phyloP scores from a whole-genome alignment of 1,139 yeast species.

The Lodderomyces jiufengensis region DNA sequence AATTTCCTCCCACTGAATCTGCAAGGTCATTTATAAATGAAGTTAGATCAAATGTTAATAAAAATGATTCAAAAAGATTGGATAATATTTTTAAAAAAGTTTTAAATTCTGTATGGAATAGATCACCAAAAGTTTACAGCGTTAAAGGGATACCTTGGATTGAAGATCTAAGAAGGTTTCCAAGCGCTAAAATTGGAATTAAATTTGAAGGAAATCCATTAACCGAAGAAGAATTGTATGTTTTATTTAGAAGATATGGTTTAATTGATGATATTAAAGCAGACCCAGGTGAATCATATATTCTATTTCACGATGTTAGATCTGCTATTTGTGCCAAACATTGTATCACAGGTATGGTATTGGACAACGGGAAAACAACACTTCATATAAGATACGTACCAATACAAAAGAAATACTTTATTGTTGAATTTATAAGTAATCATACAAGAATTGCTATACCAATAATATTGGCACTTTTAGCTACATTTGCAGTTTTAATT shows the following conservation, averaged over 20 bases:
- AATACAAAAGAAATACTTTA: constrained; percentile 44
- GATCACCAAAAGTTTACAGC: constrained; percentile 50
- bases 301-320: constrained; percentile 50
- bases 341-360: constrained; percentile 75
- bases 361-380: constrained; percentile 51
- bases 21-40: constrained; percentile 48
- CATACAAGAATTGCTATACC: constrained; percentile 85
- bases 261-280: constrained; percentile 61
- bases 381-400: constrained; percentile 74
- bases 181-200: constrained; percentile 60
- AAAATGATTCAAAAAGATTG: constrained; percentile 19
- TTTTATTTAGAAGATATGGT: constrained; percentile 84
- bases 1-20: constrained; percentile 50
- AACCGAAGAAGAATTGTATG: constrained; percentile 81
- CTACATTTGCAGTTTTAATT: constrained; percentile 77
- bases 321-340: constrained; percentile 87
- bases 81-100: constrained; percentile 26
- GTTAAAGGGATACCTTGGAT: constrained; percentile 96
- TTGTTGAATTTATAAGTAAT: constrained; percentile 56
- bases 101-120: constrained; percentile 16
- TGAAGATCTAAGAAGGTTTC: constrained; percentile 80
- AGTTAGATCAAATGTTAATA: constrained; percentile 47
- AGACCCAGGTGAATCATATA: constrained; percentile 35
- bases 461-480: constrained; percentile 39
- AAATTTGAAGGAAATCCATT: constrained; percentile 70